Percentiles rank a stretch among this genome's conserved stretches.
These are phyloP conservation scores for Oryza coarctata DNA, from an alignment of 176 grass and related monocot species.

Conservation along the genomic window DNA sequence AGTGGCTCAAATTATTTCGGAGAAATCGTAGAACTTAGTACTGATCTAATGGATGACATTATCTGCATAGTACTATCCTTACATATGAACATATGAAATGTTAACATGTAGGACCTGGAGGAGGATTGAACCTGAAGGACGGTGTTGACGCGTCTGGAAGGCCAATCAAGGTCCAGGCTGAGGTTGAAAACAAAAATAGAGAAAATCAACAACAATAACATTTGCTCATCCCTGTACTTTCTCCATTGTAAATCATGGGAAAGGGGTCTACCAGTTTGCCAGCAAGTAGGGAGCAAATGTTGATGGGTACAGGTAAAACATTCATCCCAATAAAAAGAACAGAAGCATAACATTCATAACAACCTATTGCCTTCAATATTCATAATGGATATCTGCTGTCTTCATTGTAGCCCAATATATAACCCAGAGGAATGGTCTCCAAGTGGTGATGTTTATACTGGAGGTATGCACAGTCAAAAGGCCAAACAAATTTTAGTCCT, in stretches of 20 bases:
- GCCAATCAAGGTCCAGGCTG: constrained; percentile 50
- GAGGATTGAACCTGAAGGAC: constrained; percentile 47
- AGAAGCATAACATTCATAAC: neutral
- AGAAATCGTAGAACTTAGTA: neutral
- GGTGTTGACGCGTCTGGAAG: constrained; percentile 59
- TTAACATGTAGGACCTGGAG: constrained; percentile 46
- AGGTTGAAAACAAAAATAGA: neutral
- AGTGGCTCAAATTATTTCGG: neutral
- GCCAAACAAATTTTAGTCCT: neutral
- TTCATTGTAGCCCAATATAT: constrained; percentile 72
- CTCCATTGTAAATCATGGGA: constrained; percentile 52
- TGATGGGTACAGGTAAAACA: constrained; percentile 57
- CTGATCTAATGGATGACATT: neutral
- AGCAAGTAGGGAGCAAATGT: constrained; percentile 92
- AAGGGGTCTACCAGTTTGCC: constrained; percentile 72
- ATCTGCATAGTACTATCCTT: neutral
- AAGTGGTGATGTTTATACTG: constrained; percentile 68
- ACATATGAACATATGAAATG: neutral
- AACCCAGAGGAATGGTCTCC: constrained; percentile 70
- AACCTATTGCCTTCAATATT: neutral
- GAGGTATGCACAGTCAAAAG: constrained; percentile 50
- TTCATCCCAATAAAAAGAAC: neutral
- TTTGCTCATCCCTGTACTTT: neutral
- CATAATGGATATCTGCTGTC: neutral
- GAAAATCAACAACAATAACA: neutral